Evolutionary conservation across 2,329 filamentous ascomycete species (phyloP), one percentile per base, ranked within the genome.

Genomic region (Cytospora leucostoma): DNA sequence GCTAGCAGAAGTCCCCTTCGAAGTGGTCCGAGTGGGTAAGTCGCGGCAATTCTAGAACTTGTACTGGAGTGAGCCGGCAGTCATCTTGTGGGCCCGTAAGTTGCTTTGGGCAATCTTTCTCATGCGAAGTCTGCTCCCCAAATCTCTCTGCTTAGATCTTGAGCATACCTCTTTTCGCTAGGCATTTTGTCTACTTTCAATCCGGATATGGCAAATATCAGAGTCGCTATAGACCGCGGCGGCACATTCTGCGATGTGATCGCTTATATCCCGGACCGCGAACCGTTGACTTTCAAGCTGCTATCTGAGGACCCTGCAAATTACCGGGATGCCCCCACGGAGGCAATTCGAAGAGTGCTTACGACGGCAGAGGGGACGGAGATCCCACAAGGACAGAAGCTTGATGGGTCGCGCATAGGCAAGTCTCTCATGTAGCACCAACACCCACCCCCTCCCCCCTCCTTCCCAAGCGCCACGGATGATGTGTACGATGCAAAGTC

Each of bases 201-300:
- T 11, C 47, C 12, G 4, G 35, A 49, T 37, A 61, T 61, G 59
- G 27, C 62, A 12, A 70, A 72, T 38, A 71, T 73, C 61, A 61
- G 63, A n/a, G 70, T 75, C 56, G 67, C 74, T 13, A 75, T 76
- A 35, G 74, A 88, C 77, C 84, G 88, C 62, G 88, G 88, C 58
- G 88, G 88, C 63, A 91, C 88, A n/a, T 91, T 91, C 73, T 91
- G 88, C 63, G 88, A 91, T 72, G 89, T 89, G 64, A 84, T 87
- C 6, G 88, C 87, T 61, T 83, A 81, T 2, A 85, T 87, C 19
- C 81, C 82, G 67, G 87, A 88, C 77, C 80, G 85, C 71, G 85
- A 90, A 72, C 86, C 90, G 66, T 80, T 91, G 55, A 77, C 91
- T 58, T 88, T 92, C 73, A 92, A 92, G 73, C 79, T 93, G 1